These are phyloP conservation scores for Neurospora sp. DNA, from an alignment of 495 filamentous ascomycete species.

Conservation along the genomic window DNA sequence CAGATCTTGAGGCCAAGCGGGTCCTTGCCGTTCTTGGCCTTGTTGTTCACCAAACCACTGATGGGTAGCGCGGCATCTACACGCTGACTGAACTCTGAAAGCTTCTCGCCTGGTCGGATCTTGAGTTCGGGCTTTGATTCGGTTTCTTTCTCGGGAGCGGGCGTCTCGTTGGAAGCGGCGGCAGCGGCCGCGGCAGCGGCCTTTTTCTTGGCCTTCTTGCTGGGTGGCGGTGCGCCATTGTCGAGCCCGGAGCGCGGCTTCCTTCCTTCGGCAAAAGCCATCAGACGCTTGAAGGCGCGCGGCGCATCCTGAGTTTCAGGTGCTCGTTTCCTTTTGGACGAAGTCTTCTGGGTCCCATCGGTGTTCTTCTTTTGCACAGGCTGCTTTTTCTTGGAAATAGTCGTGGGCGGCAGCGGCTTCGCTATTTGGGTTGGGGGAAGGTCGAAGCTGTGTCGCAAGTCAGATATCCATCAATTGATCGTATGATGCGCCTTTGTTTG, in stretches of 20 bases:
- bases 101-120: conserved; percentile 71
- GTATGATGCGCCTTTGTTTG: neutral
- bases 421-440: conserved; percentile 65
- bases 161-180: conserved; percentile 1
- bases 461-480: conserved; percentile 4
- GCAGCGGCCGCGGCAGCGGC: neutral
- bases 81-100: conserved; percentile 73
- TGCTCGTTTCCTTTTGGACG: conserved; percentile 35
- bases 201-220: conserved; percentile 42
- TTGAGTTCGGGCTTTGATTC: conserved; percentile 29
- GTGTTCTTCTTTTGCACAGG: conserved; percentile 16
- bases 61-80: conserved; percentile 82
- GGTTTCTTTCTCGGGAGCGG: neutral
- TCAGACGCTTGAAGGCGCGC: conserved; percentile 70
- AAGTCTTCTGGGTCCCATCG: conserved; percentile 12
- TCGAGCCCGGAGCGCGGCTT: conserved; percentile 56
- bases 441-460: conserved; percentile 45
- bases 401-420: conserved; percentile 54
- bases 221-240: conserved; percentile 41
- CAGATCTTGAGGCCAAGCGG: conserved; percentile 45
- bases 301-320: conserved; percentile 64
- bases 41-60: conserved; percentile 47
- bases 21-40: conserved; percentile 36
- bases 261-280: conserved; percentile 55
- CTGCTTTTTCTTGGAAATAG: conserved; percentile 23